phyloP scores from a whole-genome alignment of 176 grass and related monocot genomes.

The Metroxylon sagu region DNA sequence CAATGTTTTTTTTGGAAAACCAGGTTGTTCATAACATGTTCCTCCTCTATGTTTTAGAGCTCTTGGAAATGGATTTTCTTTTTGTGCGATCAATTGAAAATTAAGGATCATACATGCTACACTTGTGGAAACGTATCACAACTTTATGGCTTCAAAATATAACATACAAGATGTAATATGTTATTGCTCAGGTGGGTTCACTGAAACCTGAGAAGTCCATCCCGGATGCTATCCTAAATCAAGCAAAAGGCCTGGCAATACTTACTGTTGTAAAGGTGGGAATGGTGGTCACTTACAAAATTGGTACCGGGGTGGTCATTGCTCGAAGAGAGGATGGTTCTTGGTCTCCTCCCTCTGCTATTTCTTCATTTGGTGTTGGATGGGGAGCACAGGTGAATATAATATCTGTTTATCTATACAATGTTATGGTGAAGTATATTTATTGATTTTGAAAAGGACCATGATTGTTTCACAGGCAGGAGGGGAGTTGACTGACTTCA shows the following conservation, averaged over 20 bases:
- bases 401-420: background rate
- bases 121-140: too few relatives aligned
- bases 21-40: too few relatives aligned
- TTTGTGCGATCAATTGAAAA: too few relatives aligned
- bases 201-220: slow-evolving; percentile 70
- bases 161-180: background rate
- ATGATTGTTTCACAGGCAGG: slow-evolving; percentile 40
- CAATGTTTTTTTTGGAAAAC: too few relatives aligned
- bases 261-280: slow-evolving; percentile 69
- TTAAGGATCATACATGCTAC: too few relatives aligned
- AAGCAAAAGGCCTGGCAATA: slow-evolving; percentile 82
- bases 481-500: slow-evolving; percentile 84
- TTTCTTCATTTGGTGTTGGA: slow-evolving; percentile 77
- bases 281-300: slow-evolving; percentile 77
- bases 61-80: too few relatives aligned
- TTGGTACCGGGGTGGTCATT: slow-evolving; percentile 78
- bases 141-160: too few relatives aligned
- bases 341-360: slow-evolving; percentile 90
- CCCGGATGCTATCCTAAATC: slow-evolving; percentile 68
- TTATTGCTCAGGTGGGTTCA: slow-evolving; percentile 39
- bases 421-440: too few relatives aligned
- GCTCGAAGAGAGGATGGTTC: slow-evolving; percentile 68
- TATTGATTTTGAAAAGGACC: too few relatives aligned
- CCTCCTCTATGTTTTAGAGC: too few relatives aligned
- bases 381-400: slow-evolving; percentile 80